These are phyloP conservation scores for Penicillium sp. DNA, from an alignment of 2,329 filamentous ascomycete species.

Conservation along the genomic window DNA sequence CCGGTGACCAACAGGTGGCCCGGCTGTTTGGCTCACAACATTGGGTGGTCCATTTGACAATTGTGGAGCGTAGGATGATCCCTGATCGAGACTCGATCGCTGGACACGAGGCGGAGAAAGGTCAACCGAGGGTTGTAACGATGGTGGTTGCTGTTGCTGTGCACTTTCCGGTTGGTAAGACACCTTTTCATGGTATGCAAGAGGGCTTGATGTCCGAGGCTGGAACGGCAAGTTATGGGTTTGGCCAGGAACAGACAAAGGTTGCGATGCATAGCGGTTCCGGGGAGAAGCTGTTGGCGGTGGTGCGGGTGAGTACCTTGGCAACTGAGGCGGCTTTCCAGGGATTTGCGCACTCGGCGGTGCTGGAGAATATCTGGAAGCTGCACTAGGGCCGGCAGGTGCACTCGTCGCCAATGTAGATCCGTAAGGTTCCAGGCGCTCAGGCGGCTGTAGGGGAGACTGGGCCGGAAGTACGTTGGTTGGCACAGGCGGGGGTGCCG, in stretches of 20 bases:
- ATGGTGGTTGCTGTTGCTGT: constrained; percentile 21
- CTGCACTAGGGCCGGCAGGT: constrained; percentile 28
- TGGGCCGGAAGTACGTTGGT: constrained; percentile 7
- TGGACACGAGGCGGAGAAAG: constrained; percentile 24
- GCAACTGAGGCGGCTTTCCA: constrained; percentile 36
- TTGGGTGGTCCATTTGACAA: constrained; percentile 4
- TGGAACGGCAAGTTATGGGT: constrained; percentile 52
- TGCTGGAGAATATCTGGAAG: constrained; percentile 45
- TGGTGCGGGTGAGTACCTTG: constrained; percentile 49
- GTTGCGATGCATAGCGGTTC: constrained; percentile 43
- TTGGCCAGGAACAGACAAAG: constrained; percentile 27
- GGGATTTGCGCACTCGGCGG: constrained; percentile 33
- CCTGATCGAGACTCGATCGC: constrained; percentile 21
- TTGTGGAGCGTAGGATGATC: constrained; percentile 14
- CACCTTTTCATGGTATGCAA: constrained; percentile 52
- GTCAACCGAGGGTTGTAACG: constrained; percentile 24
- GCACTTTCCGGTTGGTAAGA: constrained; percentile 32
- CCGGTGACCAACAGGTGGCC: constrained; percentile 14
- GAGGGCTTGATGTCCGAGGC: constrained; percentile 63
- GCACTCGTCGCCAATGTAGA: constrained; percentile 28
- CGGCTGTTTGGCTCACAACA: constrained; percentile 3
- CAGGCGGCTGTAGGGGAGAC: constrained; percentile 31
- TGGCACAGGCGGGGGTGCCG: constrained; percentile 21
- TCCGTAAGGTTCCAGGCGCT: constrained; percentile 34
- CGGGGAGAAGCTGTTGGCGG: constrained; percentile 31